Conservation (phyloP, 352 stramenopile species). For the Phytophthora nicotianae region DNA sequence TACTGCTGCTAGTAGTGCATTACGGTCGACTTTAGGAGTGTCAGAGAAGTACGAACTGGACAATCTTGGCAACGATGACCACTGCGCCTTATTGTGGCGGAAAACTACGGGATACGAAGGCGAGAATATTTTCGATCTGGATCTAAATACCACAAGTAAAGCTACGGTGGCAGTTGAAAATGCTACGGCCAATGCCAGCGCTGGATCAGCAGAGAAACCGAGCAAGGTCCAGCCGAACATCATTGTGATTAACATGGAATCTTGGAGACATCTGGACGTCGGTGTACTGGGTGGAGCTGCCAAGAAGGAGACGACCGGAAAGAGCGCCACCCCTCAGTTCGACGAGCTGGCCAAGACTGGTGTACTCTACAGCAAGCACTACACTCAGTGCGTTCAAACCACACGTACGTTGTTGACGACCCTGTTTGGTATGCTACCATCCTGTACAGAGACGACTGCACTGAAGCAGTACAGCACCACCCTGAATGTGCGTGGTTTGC, state of each 20-base stretch:
- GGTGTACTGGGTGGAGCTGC: constrained; percentile 60
- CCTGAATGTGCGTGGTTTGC: constrained; percentile 55
- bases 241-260: constrained; percentile 80
- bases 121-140: constrained; percentile 55
- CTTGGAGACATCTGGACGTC: constrained; percentile 68
- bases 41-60: constrained; percentile 52
- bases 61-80: constrained; percentile 61
- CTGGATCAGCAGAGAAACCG: constrained; percentile 6
- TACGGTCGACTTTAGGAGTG: constrained; percentile 53
- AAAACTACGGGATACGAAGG: constrained; percentile 62
- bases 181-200: constrained; percentile 4
- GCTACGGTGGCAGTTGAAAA: not conserved
- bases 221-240: constrained; percentile 53
- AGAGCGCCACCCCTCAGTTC: constrained; percentile 65
- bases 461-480: constrained; percentile 63
- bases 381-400: constrained; percentile 72
- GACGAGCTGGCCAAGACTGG: constrained; percentile 58
- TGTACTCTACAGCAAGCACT: constrained; percentile 72
- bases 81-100: constrained; percentile 67
- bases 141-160: constrained; percentile 40
- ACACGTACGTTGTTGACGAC: constrained; percentile 70
- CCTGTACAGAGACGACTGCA: constrained; percentile 67
- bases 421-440: constrained; percentile 76
- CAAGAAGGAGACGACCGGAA: constrained; percentile 50
- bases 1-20: constrained; percentile 47